Evolutionary conservation across 345 rosid species (phyloP).

Genomic region (Erucastrum elatum): DNA sequence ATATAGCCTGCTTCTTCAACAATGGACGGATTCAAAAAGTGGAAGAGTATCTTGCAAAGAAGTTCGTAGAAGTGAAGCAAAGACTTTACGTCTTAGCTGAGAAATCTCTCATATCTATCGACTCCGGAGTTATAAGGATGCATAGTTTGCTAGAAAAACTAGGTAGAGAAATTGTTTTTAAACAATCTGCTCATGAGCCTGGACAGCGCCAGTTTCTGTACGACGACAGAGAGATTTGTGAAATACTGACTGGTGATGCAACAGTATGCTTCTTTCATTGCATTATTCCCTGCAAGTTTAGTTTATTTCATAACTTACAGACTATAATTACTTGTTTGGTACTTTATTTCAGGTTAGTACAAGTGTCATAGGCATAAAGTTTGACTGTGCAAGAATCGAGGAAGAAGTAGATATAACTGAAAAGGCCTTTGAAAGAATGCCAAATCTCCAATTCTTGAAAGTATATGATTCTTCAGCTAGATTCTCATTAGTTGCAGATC

Average conservation of each 20-base stretch:
- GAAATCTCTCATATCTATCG: too few species aligned
- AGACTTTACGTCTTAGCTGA: neutral
- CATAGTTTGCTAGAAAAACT: too few species aligned
- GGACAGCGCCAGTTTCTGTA: conserved; percentile 19
- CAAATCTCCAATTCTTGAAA: neutral
- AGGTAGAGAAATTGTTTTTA: too few species aligned
- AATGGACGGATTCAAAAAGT: neutral
- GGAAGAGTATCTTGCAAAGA: neutral
- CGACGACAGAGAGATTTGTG: conserved; percentile 9
- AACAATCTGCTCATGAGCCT: neutral
- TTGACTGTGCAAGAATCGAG: neutral
- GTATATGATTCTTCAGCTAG: neutral
- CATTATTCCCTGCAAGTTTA: neutral
- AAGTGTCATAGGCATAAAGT: neutral
- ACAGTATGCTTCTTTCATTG: neutral
- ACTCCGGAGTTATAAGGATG: too few species aligned
- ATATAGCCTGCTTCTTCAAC: neutral
- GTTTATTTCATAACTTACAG: neutral
- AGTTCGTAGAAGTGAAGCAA: neutral
- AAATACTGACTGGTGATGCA: conserved; percentile 9
- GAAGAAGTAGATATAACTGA: neutral
- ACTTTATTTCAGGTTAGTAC: neutral
- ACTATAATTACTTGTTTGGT: neutral
- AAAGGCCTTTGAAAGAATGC: neutral
- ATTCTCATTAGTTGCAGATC: too few species aligned